phyloP scores from a whole-genome alignment of 495 filamentous ascomycete genomes.

The Podospora pseudopauciseta region DNA sequence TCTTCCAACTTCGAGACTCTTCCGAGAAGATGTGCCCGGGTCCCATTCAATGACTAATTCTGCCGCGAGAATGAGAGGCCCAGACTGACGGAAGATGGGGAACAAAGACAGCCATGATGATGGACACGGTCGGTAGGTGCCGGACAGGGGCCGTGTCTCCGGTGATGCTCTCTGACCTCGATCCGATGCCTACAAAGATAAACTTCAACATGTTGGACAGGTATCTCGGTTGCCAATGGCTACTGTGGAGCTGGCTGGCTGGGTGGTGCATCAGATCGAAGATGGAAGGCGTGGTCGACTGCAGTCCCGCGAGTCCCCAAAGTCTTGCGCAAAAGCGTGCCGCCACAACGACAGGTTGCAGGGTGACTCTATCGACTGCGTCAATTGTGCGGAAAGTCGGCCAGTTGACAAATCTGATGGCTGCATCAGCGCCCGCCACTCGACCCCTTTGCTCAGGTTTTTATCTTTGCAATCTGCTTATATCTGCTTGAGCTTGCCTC shows the following conservation, averaged over 20 bases:
- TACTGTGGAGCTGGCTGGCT: not conserved
- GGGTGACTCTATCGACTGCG: slow-evolving; percentile 17
- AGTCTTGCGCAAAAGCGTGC: not conserved
- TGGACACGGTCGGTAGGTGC: not conserved
- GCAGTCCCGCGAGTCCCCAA: not conserved
- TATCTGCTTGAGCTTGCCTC: not conserved
- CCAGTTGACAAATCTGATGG: slow-evolving; percentile 18
- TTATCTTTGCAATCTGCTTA: not conserved
- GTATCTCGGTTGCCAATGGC: not conserved
- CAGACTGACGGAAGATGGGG: not conserved
- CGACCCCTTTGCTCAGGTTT: not conserved
- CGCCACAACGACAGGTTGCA: not conserved
- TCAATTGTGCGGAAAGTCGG: slow-evolving; percentile 32
- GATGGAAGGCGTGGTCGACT: not conserved
- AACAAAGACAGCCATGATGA: not conserved
- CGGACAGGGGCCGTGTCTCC: not conserved
- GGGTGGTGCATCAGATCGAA: not conserved
- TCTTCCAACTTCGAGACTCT: slow-evolving; percentile 5
- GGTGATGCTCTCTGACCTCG: not conserved
- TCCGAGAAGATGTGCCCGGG: not conserved
- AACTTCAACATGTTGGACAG: not conserved
- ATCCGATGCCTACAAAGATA: not conserved
- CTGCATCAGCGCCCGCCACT: not conserved
- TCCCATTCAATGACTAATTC: not conserved
- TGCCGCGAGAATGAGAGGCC: not conserved